These are phyloP conservation scores for Balakata baccata DNA, from an alignment of 345 rosid genomes.

Conservation along the genomic window DNA sequence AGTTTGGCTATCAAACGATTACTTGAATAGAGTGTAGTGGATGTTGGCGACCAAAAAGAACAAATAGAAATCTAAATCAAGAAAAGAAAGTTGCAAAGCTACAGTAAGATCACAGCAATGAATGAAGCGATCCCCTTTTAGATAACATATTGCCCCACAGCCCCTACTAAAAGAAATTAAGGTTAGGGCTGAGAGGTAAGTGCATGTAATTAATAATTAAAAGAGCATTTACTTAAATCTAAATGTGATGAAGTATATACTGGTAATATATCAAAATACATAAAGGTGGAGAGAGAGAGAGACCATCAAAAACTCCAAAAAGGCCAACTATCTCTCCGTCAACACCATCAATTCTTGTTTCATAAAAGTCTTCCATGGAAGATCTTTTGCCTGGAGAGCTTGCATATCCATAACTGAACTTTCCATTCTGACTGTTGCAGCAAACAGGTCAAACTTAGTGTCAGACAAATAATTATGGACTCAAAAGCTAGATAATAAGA, in stretches of 20 bases:
- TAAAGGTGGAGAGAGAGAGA: constrained; percentile 23
- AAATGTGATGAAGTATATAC: not conserved
- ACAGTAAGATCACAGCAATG: not conserved
- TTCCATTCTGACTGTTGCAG: constrained; percentile 74
- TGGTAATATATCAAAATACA: not conserved
- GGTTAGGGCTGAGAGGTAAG: not conserved
- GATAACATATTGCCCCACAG: not conserved
- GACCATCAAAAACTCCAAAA: constrained; percentile 99
- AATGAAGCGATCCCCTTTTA: no score
- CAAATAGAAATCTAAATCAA: not conserved
- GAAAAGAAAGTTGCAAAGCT: not conserved
- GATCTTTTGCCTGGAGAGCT: constrained; percentile 95
- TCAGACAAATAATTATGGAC: constrained; percentile 11
- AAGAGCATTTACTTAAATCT: not conserved
- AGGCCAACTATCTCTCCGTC: constrained; percentile 93
- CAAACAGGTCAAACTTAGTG: constrained; percentile 13
- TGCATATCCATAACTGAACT: constrained; percentile 98
- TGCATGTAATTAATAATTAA: not conserved
- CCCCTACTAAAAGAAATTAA: not conserved
- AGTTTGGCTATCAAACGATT: constrained; percentile 2
- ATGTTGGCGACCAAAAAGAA: not conserved
- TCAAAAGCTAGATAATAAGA: not conserved
- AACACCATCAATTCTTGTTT: constrained; percentile 89
- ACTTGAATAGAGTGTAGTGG: not conserved
- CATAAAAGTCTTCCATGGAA: constrained; percentile 98